These are phyloP conservation scores for Phytophthora fragariaefolia DNA, from an alignment of 352 stramenopile species.

Conservation along the genomic window DNA sequence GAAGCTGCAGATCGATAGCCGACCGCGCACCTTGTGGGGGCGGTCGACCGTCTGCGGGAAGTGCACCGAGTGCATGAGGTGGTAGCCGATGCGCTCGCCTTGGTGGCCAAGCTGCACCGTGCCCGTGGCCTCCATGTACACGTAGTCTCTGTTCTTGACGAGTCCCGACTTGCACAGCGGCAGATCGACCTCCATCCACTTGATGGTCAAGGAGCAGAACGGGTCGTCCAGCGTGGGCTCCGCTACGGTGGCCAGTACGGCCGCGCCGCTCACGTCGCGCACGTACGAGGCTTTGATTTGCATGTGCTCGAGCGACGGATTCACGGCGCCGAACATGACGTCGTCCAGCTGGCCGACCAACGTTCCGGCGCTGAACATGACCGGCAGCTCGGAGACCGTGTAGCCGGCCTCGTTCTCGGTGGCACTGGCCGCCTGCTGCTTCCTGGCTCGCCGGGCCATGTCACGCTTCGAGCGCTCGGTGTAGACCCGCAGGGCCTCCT, in stretches of 20 bases:
- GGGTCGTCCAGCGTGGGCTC: conserved; percentile 55
- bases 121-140: conserved; percentile 59
- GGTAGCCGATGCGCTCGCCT: conserved; percentile 65
- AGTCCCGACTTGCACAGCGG: conserved; percentile 30
- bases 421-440: conserved; percentile 9
- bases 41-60: conserved; percentile 40
- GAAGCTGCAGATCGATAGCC: conserved; percentile 44
- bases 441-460: conserved; percentile 25
- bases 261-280: conserved; percentile 43
- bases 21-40: conserved; percentile 32
- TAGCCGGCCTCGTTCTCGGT: conserved; percentile 25
- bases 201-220: conserved; percentile 51
- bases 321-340: conserved; percentile 49
- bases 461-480: conserved; percentile 36
- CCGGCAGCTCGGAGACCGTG: conserved; percentile 23
- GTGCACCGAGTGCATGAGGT: conserved; percentile 66
- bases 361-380: conserved; percentile 41
- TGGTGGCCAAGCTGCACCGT: conserved; percentile 38
- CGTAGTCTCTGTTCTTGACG: conserved; percentile 51
- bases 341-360: conserved; percentile 43
- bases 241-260: conserved; percentile 48
- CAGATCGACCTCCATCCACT: conserved; percentile 45
- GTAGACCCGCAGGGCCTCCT: conserved; percentile 39
- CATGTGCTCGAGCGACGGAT: conserved; percentile 44
- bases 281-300: conserved; percentile 56